Evolutionary conservation across 768 basidiomycete species (phyloP).

Genomic region (Mrakia gelida): DNA sequence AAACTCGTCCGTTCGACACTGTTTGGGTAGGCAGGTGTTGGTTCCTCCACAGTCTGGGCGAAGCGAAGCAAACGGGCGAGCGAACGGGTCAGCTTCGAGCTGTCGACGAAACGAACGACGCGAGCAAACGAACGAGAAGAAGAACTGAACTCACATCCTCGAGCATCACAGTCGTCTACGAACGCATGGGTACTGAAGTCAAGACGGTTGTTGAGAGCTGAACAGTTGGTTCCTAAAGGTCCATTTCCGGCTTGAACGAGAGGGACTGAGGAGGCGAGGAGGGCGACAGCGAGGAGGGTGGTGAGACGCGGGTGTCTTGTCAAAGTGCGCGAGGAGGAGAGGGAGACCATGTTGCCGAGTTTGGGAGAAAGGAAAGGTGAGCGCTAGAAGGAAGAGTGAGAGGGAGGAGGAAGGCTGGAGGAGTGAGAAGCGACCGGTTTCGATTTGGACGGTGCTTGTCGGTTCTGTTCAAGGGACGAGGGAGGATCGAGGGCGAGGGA

Average conservation of each 20-base stretch:
- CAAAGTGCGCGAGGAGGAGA: not conserved
- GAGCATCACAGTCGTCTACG: slow-evolving; percentile 68
- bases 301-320: not conserved
- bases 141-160: not conserved
- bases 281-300: slow-evolving; percentile 14
- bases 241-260: slow-evolving; percentile 49
- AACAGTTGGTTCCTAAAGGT: slow-evolving; percentile 53
- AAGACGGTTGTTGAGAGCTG: slow-evolving; percentile 59
- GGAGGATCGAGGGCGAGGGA: not conserved
- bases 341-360: not conserved
- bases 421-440: not conserved
- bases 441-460: not conserved
- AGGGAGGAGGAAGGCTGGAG: not conserved
- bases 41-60: slow-evolving; percentile 61
- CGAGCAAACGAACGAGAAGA: no score
- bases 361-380: not conserved
- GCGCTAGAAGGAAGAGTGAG: not conserved
- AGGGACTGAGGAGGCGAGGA: slow-evolving; percentile 3
- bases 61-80: not conserved
- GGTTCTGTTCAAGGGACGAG: not conserved
- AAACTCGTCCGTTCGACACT: slow-evolving; percentile 71
- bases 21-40: slow-evolving; percentile 57
- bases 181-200: slow-evolving; percentile 75
- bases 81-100: not conserved
- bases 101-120: not conserved